Conservation (phyloP, 768 basidiomycete species). For the Amanita rubescens region DNA sequence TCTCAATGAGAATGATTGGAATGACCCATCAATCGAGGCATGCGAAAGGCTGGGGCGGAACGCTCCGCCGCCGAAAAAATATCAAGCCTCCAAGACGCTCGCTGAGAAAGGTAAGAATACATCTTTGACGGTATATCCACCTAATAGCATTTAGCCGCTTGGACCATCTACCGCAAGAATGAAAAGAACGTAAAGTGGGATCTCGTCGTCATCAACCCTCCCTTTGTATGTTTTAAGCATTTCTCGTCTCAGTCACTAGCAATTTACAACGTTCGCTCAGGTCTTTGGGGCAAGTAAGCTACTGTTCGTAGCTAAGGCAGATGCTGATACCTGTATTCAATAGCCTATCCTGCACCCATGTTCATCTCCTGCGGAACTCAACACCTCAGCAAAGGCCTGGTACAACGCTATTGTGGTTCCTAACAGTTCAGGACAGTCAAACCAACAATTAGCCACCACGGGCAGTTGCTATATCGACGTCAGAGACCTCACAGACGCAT, state of each 20-base stretch:
- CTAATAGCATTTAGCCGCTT: slow-evolving; percentile 25
- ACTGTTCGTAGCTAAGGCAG: too few species aligned
- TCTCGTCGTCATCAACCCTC: slow-evolving; percentile 46
- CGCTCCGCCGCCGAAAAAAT: slow-evolving; percentile 34
- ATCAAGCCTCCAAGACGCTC: slow-evolving; percentile 55
- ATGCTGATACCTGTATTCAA: not conserved
- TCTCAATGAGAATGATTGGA: slow-evolving; percentile 56
- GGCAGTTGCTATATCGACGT: slow-evolving; percentile 41
- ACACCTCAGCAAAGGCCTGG: slow-evolving; percentile 28
- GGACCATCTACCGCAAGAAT: slow-evolving; percentile 36
- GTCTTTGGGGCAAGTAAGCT: slow-evolving; percentile 19
- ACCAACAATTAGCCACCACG: slow-evolving; percentile 14
- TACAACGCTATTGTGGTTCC: slow-evolving; percentile 20
- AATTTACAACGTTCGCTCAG: slow-evolving; percentile 9
- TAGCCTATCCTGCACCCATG: slow-evolving; percentile 36
- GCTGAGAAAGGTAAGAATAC: slow-evolving; percentile 47
- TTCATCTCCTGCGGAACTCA: slow-evolving; percentile 25
- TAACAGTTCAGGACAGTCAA: slow-evolving; percentile 10
- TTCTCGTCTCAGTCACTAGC: too few species aligned
- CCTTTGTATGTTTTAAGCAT: slow-evolving; percentile 30
- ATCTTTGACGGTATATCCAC: not conserved
- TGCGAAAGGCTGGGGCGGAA: slow-evolving; percentile 43
- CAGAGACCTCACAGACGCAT: slow-evolving; percentile 42
- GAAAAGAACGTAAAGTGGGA: slow-evolving; percentile 41
- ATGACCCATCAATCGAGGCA: slow-evolving; percentile 35